Base-by-base conservation (phyloP, 768 basidiomycete genomes). In the Auriculariales sp. region DNA sequence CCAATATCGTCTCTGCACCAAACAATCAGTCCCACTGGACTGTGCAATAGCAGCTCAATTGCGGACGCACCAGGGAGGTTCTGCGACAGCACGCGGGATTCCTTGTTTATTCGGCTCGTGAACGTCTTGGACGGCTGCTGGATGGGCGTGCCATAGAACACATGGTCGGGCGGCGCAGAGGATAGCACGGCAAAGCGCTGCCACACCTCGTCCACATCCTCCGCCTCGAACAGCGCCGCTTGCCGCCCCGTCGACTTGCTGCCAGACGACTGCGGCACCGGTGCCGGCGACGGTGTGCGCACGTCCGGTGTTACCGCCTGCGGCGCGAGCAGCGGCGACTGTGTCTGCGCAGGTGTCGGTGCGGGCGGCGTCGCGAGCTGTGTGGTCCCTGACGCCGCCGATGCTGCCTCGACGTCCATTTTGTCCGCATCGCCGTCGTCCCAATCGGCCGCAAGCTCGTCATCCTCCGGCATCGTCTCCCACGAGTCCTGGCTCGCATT, bases 1-100 rank as follows among this genome's bases (percentile, higher is more conserved):
- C 87, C 48, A 94, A 59, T 55, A 97, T 92, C 12, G 83, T 82
- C 52, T 91, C 90, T 86, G 58, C 7, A 11, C n/a, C n/a, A n/a
- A n/a, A n/a, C 4, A 22, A 45, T 39, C 15, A 10, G 15, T 10
- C 29, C 47, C 4, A 25, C n/a, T n/a, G n/a, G n/a, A 59, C 28
- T 25, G n/a, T 29, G 28, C 28, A 1, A 3, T 28, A 15, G 24
- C 7, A 48, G 2, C 11, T 27, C 17, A 11, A n/a, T n/a, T n/a
- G 11, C 25, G 5, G 17, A 60, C 71, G 52, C 52, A 91, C 91
- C 89, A 61, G 92, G 92, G 49, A 95, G 63, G 55, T 88, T 88
- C 51, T 68, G 81, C 28, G 76, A 69, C 29, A 97, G 70, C 1
- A 81, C 82, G 32, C 79, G 78, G 65, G 92, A 92, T 61, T 97